Base-by-base conservation (phyloP, 1,139 yeast genomes). In the Geotrichum armillariae region DNA sequence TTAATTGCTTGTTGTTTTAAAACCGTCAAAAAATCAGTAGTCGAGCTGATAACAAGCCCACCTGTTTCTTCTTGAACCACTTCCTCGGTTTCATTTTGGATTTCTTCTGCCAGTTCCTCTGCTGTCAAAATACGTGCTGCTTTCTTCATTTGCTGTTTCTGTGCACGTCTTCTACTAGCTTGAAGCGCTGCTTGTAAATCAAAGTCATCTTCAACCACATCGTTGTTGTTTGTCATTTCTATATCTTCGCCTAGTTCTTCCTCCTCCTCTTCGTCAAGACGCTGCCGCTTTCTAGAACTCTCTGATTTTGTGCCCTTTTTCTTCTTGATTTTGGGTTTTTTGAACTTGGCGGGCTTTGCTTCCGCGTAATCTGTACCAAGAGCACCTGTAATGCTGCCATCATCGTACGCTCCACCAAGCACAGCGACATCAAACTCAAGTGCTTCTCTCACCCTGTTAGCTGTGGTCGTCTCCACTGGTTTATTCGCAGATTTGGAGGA, bases 21-120 rank as follows among this genome's bases (percentile, higher is more conserved):
- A 1, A 71, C 66, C 17, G 68, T 72, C 53, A 86, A 69, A 62
- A 86, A 84, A 32, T 80, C 85, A 2, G 72, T 64, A 3, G 80
- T 82, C 49, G 81, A 86, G 62, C 83, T 83, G 41, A 81, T 70
- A 0, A 78, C 71, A 29, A 78, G 55, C 1, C 73, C 75, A 50
- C 57, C 35, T 58, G 58, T 34, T 20, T 25, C 41, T 38, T 16
- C 38, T 38, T 16, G 36, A 20, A 2, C 37, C 20, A 41, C 35
- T n/a, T 39, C 49, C 4, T 32, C 2, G n/a, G 68, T 69, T 46
- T 69, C 69, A 56, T 64, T 70, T 14, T 66, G 64, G 16, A 79
- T 71, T 50, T 79, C 80, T 18, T 60, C 56, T 0, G 79, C 83
- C 9, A 80, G 62, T 16, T 79, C 66, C 11, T 79, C 74, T 2